Evolutionary conservation across 2,329 filamentous ascomycete species (phyloP).

Genomic region (Domatiomyces catenatus): DNA sequence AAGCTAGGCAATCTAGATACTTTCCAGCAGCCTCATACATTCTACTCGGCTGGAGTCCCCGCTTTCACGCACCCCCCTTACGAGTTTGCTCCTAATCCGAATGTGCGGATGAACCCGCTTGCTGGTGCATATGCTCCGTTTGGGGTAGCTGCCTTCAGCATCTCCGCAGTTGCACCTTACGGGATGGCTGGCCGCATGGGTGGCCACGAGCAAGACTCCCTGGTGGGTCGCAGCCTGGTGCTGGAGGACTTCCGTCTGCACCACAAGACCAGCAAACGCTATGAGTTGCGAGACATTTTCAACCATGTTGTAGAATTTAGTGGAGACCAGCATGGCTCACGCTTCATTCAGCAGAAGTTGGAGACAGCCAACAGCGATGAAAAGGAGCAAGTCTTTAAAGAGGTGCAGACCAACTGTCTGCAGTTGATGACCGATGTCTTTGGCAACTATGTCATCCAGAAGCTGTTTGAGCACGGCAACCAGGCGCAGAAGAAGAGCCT

Average conservation of each 20-base stretch:
- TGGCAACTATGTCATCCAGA: slow-evolving; percentile 96
- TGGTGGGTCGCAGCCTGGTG: slow-evolving; percentile 43
- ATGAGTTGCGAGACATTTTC: slow-evolving; percentile 79
- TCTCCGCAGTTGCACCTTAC: slow-evolving; percentile 1
- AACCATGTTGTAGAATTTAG: slow-evolving; percentile 83
- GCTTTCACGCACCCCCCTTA: slow-evolving; percentile 8
- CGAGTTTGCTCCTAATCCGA: slow-evolving; percentile 20
- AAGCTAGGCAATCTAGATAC: slow-evolving; percentile 34
- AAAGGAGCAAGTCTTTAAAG: slow-evolving; percentile 76
- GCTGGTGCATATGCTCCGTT: slow-evolving; percentile 25
- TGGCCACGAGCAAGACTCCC: slow-evolving; percentile 7
- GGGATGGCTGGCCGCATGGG: slow-evolving; percentile 2
- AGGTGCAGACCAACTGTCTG: slow-evolving; percentile 69
- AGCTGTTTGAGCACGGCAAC: slow-evolving; percentile 90
- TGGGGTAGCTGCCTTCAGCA: slow-evolving; percentile 14
- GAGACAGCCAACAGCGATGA: slow-evolving; percentile 90
- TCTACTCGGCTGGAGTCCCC: slow-evolving; percentile 3
- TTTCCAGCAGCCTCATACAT: slow-evolving; percentile 24
- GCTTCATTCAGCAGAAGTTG: slow-evolving; percentile 88
- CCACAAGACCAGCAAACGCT: slow-evolving; percentile 57
- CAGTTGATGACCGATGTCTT: slow-evolving; percentile 94
- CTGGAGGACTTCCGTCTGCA: slow-evolving; percentile 68
- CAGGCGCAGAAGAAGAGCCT: slow-evolving; percentile 82
- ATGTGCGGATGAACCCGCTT: slow-evolving; percentile 21
- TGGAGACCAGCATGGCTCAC: slow-evolving; percentile 86